Evolutionary conservation across 2,329 filamentous ascomycete species (phyloP), one percentile per base, ranked within the genome.

Genomic region (Orbilia oligospora): DNA sequence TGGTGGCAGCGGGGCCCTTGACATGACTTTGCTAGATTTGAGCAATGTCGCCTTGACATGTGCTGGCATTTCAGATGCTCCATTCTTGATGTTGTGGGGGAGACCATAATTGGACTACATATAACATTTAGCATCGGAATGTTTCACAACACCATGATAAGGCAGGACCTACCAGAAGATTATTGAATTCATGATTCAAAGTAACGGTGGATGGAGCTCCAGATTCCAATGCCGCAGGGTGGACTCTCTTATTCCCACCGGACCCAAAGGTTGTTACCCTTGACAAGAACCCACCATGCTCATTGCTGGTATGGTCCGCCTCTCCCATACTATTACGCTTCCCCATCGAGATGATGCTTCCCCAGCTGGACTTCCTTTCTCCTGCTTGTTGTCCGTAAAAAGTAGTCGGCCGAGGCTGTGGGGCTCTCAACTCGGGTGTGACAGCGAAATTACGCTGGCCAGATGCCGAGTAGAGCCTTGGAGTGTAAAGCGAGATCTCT

Each of bases 51-150:
- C 73, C 49, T 77, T 77, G 44, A 77, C 67, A 20, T 77, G 67
- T 6, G 67, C 18, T 20, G 55, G 49, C 67, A 77, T 77, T 46
- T 63, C 63, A 20, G 61, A 49, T 44, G 67, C 73, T 44, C 73
- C 73, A 38, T 48, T 71, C 63, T 77, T 77, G 38, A 77, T 77
- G 53, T 77, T 70, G n/a, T 67, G 41, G 5, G 73, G 73, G n/a
- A 77, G 73, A 30, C 65, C 73, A 30, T 53, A 71, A 44, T 55
- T 63, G 27, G 67, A 63, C 63, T 72, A 30, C 24, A 27, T 20
- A 30, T 6, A 22, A 5, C 48, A 46, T 72, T n/a, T 66, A 65
- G 56, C 36, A 72, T n/a, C 24, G 24, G 41, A 53, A n/a, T 20
- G 12, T 33, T 38, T 5, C 5, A 22, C 30, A 38, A 44, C 27